Base-by-base conservation (phyloP, 2,329 filamentous ascomycete genomes). In the Penicillium hordei region DNA sequence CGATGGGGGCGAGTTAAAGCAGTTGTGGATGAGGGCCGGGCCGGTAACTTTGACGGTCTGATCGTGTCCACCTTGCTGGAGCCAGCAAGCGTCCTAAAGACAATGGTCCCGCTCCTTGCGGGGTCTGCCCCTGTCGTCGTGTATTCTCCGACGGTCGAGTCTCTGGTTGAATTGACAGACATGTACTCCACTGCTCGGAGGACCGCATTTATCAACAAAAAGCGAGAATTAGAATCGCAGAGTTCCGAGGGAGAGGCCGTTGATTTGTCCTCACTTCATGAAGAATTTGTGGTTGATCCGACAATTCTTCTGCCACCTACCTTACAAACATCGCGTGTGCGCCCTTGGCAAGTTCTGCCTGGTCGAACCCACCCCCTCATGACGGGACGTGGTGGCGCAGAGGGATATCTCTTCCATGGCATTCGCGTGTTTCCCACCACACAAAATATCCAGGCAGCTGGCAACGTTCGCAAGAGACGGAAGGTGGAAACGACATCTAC, bases 331-430 rank as follows among this genome's bases (percentile, higher is more conserved):
- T 90, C 88, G 48, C 82, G 91, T 15, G 87, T 89, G 5, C 83
- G 89, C 60, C 82, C 85, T 52, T 97, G 91, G 90, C 94, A 99
- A 78, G 93, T 97, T 2, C 75, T 99, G 46, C 94, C 94, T 0
- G 90, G 91, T 0, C 81, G 94, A 53, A 97, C 94, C 52, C 94
- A 99, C 77, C 94, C 94, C 7, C 76, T 95, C 55, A 99, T 99
- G 94, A 96, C 90, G 59, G 87, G 87, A 38, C 83, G 85, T 40
- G 94, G 94, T 21, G 93, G 93, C 0, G 86, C 91, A 0, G 93
- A 97, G 70, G 94, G 94, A 0, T 99, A 91, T 73, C 73, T 99
- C 4, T 92, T 97, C 65, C 93, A 91, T 29, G 93, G 84, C 0
- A 90, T 89, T 72, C 85, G 87, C 65, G 91, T 94, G 1, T 78